A percentile compares a stretch with the other conserved stretches of the same genome.
phyloP scores from a whole-genome alignment of 345 rosid genomes.

The Eucalyptus tenuipes region DNA sequence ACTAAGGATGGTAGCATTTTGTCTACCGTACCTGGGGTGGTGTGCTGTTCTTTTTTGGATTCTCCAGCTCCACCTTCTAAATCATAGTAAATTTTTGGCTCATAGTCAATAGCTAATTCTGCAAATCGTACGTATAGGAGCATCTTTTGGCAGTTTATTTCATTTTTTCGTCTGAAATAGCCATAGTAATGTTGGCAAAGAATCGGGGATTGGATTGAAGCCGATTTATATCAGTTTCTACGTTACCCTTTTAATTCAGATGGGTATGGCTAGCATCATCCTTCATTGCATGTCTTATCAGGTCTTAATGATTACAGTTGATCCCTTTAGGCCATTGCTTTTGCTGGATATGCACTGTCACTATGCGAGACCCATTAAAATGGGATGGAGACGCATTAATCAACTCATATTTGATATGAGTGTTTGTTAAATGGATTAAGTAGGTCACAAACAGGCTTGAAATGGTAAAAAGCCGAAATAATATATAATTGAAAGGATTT shows the following conservation, averaged over 20 bases:
- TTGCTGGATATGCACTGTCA: neutral
- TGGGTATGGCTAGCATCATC: neutral
- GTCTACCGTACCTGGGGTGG: neutral
- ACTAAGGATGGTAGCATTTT: neutral
- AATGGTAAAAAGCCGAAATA: no score
- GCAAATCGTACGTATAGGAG: neutral
- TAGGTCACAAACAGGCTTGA: no score
- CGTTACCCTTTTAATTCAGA: neutral
- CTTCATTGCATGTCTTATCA: neutral
- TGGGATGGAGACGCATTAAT: neutral
- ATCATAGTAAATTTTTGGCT: neutral
- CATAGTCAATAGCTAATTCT: neutral
- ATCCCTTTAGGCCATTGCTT: neutral
- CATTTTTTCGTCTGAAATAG: neutral
- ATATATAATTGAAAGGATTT: no score
- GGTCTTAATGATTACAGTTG: neutral
- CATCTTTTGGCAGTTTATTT: neutral
- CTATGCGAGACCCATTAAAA: neutral
- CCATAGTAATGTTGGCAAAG: neutral
- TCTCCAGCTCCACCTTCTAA: neutral
- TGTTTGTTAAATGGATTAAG: neutral
- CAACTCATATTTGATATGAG: neutral
- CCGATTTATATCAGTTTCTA: neutral
- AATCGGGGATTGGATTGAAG: neutral
- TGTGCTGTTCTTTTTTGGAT: neutral